Evolutionary conservation across 345 rosid species (phyloP).

Genomic region (Brassica carinata): DNA sequence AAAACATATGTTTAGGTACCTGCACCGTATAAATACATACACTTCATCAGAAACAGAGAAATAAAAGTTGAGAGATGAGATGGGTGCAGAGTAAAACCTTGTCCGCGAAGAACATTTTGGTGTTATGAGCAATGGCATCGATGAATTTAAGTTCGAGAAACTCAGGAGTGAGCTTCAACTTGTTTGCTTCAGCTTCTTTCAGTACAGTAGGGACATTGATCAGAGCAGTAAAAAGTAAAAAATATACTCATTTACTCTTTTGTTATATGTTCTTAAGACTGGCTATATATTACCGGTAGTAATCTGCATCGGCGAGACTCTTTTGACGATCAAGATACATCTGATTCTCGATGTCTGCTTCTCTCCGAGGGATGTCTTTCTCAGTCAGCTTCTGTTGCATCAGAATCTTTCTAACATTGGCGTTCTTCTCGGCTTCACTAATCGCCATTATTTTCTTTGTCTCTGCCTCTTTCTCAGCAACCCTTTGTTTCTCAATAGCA

Average conservation of each 20-base stretch:
- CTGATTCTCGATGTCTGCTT: constrained; percentile 81
- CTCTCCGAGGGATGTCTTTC: constrained; percentile 74
- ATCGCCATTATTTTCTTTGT: constrained; percentile 81
- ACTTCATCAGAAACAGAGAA: constrained; percentile 22
- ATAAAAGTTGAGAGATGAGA: background rate
- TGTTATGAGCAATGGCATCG: constrained; percentile 81
- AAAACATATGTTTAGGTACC: constrained; percentile 50
- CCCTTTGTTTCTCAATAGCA: constrained; percentile 79
- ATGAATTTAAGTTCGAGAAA: constrained; percentile 90
- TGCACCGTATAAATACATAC: constrained; percentile 29
- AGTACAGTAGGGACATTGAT: constrained; percentile 45
- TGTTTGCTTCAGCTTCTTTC: constrained; percentile 93
- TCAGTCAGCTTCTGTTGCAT: constrained; percentile 90
- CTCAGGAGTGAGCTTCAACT: constrained; percentile 82
- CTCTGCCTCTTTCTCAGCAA: constrained; percentile 91
- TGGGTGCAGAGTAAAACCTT: constrained; percentile 47
- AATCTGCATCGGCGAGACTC: constrained; percentile 87
- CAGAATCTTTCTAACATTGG: constrained; percentile 76
- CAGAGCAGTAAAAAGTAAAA: constrained; percentile 3
- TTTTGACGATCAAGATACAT: constrained; percentile 78
- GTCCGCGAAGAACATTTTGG: constrained; percentile 87
- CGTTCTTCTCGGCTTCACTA: constrained; percentile 89
- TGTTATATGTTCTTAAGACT: background rate
- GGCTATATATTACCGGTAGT: constrained; percentile 56
- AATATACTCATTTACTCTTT: background rate